Conservation (phyloP, 2,329 filamentous ascomycete species). For the Trichoderma citrinoviride region DNA sequence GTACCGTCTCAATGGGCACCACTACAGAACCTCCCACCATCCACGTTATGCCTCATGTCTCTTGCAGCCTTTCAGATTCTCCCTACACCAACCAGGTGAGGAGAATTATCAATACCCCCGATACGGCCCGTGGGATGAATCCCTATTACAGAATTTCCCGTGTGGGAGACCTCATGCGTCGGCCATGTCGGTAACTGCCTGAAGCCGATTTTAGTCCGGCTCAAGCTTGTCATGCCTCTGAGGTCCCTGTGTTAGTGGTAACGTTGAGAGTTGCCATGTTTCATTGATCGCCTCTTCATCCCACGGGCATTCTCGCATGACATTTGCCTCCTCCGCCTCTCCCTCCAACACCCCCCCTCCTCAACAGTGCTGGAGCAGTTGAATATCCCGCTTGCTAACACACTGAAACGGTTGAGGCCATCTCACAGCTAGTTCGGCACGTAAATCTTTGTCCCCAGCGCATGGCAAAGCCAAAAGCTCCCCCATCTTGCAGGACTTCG, state of each 20-base stretch:
- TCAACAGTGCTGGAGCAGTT: neutral
- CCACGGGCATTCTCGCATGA: neutral
- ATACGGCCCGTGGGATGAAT: neutral
- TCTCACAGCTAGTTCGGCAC: neutral
- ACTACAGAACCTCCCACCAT: neutral
- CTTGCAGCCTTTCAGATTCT: neutral
- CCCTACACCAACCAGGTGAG: neutral
- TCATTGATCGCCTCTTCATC: neutral
- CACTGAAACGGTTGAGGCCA: neutral
- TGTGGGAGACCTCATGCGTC: neutral
- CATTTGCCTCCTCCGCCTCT: neutral
- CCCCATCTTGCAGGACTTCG: neutral
- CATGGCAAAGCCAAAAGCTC: neutral
- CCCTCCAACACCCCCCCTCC: neutral
- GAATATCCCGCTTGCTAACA: neutral
- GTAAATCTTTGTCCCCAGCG: slow-evolving; percentile 10
- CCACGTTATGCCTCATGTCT: neutral
- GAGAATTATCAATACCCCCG: neutral
- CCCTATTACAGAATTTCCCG: neutral
- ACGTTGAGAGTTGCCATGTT: neutral
- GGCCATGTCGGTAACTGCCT: slow-evolving; percentile 18
- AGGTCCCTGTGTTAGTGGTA: neutral
- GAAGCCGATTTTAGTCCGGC: slow-evolving; percentile 23
- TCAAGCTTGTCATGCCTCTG: neutral
- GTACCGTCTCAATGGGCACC: neutral